These are phyloP conservation scores for Cyanophora paradoxa DNA, from an alignment of 78 protist genomes.

Conservation along the genomic window DNA sequence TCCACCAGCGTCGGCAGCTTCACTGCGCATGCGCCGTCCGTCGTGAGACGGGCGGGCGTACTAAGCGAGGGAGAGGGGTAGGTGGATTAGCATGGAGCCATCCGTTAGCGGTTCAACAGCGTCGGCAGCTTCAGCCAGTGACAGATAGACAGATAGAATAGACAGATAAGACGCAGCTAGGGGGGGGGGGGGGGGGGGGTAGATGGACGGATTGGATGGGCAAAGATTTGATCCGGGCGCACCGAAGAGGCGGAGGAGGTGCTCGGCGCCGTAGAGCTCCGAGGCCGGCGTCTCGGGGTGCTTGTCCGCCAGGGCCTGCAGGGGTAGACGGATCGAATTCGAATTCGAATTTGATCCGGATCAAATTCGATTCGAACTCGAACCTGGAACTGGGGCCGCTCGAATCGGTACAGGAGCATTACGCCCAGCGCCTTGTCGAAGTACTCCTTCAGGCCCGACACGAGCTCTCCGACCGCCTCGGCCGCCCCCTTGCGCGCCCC, in stretches of 20 bases:
- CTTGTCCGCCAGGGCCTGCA: background rate
- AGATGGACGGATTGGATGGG: background rate
- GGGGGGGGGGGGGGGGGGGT: too few relatives aligned
- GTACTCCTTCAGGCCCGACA: conserved; percentile 1
- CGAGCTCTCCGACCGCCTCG: conserved; percentile 7
- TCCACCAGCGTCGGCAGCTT: conserved; percentile 22
- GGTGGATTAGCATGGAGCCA: too few relatives aligned
- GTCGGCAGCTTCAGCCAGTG: too few relatives aligned
- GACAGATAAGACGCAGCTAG: background rate
- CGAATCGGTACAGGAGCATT: conserved; percentile 22
- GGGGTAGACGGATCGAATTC: too few relatives aligned
- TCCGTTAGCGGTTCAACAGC: too few relatives aligned
- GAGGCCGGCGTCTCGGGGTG: background rate
- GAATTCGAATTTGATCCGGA: too few relatives aligned
- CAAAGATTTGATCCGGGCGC: background rate
- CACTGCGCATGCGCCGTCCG: too few relatives aligned
- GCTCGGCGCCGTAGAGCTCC: conserved; percentile 38
- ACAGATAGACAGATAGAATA: too few relatives aligned
- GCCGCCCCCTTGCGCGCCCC: too few relatives aligned
- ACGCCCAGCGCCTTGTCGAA: conserved; percentile 28
- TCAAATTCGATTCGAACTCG: too few relatives aligned
- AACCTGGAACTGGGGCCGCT: conserved; percentile 31
- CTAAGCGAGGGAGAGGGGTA: too few relatives aligned
- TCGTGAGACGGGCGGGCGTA: too few relatives aligned
- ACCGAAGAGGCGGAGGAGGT: conserved; percentile 33